Conservation (phyloP, 2,329 filamentous ascomycete genomes). For the Microcyclosporella mali region DNA sequence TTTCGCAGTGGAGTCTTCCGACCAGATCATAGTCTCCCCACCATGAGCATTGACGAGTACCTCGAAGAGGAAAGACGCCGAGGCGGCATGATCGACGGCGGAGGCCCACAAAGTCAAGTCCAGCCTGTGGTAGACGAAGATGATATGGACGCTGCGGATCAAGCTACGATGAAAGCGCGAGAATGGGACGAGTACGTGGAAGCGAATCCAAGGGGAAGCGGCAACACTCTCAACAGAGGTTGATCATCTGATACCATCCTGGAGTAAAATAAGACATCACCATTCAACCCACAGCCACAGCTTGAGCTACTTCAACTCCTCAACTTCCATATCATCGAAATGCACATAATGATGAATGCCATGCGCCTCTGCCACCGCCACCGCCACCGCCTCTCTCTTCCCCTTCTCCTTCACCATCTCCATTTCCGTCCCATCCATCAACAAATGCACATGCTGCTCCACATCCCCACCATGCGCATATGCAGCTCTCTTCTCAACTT, state of each 20-base stretch:
- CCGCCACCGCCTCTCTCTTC: neutral
- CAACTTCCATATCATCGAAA: too few relatives aligned
- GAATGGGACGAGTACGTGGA: slow-evolving; percentile 95
- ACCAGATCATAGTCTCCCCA: slow-evolving; percentile 85
- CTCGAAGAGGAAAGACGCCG: slow-evolving; percentile 79
- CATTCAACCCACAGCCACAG: too few relatives aligned
- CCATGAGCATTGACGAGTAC: slow-evolving; percentile 98
- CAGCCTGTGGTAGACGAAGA: slow-evolving; percentile 79
- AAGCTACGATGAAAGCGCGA: slow-evolving; percentile 85
- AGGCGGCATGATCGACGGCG: slow-evolving; percentile 86
- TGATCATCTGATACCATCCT: slow-evolving; percentile 25
- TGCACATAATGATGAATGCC: neutral
- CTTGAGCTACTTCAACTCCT: too few relatives aligned
- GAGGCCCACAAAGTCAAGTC: slow-evolving; percentile 66
- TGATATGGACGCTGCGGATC: slow-evolving; percentile 77
- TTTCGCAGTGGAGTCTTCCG: slow-evolving; percentile 77
- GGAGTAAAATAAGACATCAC: too few relatives aligned
- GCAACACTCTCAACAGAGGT: slow-evolving; percentile 78
- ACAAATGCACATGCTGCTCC: neutral
- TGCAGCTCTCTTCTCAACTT: neutral
- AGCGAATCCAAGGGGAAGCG: slow-evolving; percentile 75
- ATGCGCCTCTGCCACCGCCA: neutral
- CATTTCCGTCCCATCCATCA: neutral
- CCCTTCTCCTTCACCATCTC: neutral
- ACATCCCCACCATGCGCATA: neutral